Evolutionary conservation across 257 asterid genomes (phyloP).

Genomic region (Linaria vulgaris): DNA sequence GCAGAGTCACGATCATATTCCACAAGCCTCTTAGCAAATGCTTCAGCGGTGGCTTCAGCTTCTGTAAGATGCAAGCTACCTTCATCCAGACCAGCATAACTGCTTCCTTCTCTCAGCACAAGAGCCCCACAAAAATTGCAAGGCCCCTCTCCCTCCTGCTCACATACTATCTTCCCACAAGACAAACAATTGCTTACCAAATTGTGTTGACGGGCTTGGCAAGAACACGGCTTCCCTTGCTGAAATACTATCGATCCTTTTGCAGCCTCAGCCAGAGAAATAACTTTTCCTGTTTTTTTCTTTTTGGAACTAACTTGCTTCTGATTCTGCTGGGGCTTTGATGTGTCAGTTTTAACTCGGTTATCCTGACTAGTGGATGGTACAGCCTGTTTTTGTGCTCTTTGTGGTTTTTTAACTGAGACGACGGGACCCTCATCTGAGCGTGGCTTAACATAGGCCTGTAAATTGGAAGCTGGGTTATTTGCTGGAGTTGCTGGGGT

Average conservation of each 20-base stretch:
- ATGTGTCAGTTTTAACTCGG: slow-evolving; percentile 33
- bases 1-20: slow-evolving; percentile 98
- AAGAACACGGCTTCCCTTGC: slow-evolving; percentile 90
- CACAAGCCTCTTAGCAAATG: slow-evolving; percentile 88
- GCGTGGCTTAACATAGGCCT: slow-evolving; percentile 80
- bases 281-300: slow-evolving; percentile 83
- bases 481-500: slow-evolving; percentile 31
- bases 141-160: slow-evolving; percentile 98
- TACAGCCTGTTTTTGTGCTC: slow-evolving; percentile 48
- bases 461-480: slow-evolving; percentile 54
- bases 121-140: slow-evolving; percentile 91
- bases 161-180: slow-evolving; percentile 95
- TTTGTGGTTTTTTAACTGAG: slow-evolving; percentile 53
- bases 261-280: slow-evolving; percentile 91
- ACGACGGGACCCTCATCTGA: slow-evolving; percentile 39
- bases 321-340: slow-evolving; percentile 36
- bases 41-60: slow-evolving; percentile 88
- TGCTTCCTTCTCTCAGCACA: slow-evolving; percentile 82
- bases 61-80: slow-evolving; percentile 49
- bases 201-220: slow-evolving; percentile 89
- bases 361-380: slow-evolving; percentile 43
- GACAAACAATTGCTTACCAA: slow-evolving; percentile 88
- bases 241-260: slow-evolving; percentile 87
- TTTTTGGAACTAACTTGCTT: slow-evolving; percentile 55
- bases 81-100: slow-evolving; percentile 81